phyloP scores from a whole-genome alignment of 1,284 basidiomycete genomes.

The Fomitopsis betulina region DNA sequence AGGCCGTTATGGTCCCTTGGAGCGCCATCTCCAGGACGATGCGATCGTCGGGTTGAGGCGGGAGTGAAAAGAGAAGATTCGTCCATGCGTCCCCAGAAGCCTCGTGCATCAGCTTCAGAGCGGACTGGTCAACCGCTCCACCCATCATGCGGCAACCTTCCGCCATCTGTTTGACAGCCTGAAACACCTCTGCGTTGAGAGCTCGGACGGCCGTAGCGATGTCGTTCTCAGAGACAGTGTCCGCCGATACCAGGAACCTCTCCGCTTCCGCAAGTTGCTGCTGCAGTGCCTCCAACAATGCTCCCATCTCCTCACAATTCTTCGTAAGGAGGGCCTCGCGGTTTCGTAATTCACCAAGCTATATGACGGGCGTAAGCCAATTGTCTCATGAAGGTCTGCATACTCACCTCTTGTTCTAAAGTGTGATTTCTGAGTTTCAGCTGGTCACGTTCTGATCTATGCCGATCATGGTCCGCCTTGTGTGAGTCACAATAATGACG shows the following conservation, averaged over 20 bases:
- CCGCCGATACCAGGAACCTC: neutral
- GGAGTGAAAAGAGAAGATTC: neutral
- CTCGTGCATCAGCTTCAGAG: neutral
- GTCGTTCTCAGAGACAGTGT: neutral
- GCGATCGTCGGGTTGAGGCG: neutral
- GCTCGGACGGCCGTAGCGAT: neutral
- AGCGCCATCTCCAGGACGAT: neutral
- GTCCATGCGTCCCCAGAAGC: neutral
- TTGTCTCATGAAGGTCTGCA: neutral
- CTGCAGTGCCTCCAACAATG: neutral
- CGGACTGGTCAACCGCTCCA: neutral
- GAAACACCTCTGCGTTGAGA: neutral
- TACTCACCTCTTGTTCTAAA: neutral
- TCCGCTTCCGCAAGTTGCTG: neutral
- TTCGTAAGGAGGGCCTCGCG: neutral
- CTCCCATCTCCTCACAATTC: neutral
- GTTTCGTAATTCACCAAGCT: neutral
- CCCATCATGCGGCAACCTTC: neutral
- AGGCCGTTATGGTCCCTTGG: neutral
- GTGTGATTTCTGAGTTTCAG: neutral
- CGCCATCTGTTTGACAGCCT: neutral
- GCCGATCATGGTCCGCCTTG: too few species aligned
- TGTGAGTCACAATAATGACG: too few species aligned
- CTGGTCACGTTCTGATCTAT: too few species aligned
- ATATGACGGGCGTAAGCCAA: neutral